Base-by-base conservation (phyloP, 1,139 yeast genomes). In the Pichia sp. region DNA sequence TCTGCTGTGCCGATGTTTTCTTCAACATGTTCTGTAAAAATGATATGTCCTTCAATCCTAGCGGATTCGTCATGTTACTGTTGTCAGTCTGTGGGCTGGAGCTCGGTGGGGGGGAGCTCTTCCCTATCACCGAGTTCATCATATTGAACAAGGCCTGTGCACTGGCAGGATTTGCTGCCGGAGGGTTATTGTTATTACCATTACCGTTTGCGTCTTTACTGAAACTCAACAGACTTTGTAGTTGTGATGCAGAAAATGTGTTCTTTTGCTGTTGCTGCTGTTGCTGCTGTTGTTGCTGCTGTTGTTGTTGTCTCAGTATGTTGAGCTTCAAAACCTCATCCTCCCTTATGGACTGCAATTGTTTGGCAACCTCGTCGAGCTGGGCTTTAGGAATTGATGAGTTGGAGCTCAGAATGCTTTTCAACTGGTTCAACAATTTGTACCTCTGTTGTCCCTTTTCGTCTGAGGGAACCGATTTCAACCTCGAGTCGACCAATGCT, bases 341-440 rank as follows among this genome's bases (percentile, higher is more conserved):
- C 19, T 60, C 62, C 39, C 67, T 58, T 16, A 66, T 66, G 2
- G 61, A 55, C 36, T 62, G 60, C 34, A 67, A 54, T 51, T 67
- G 71, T 44, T 63, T 61, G 36, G 60, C 60, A 7, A 64, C 68
- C 34, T 58, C 60, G 50, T 64, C 64, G 21, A 79, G 68, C 53
- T 79, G 81, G 25, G 69, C 66, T 9, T 66, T 63, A 37, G 72
- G 73, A 67, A 79, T 74, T 12, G 62, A 53, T 3, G 60, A 37
- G n/a, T 55, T 52, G 4, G 63, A 60, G 37, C 56, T 55, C 25
- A 79, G 66, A 34, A 79, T 69, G 13, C 54, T 57, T 41, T 71
- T 70, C 51, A 80, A 68, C 57, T 78, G 78, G 42, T 66, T 67
- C 56, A 80, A 71, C 2, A 80, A 78, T 48, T 72, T 70, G 52